A percentile compares a stretch with the other conserved stretches of the same genome.
These are phyloP conservation scores for Naegleria fowleri DNA, from an alignment of 208 protist genomes.

Conservation along the genomic window DNA sequence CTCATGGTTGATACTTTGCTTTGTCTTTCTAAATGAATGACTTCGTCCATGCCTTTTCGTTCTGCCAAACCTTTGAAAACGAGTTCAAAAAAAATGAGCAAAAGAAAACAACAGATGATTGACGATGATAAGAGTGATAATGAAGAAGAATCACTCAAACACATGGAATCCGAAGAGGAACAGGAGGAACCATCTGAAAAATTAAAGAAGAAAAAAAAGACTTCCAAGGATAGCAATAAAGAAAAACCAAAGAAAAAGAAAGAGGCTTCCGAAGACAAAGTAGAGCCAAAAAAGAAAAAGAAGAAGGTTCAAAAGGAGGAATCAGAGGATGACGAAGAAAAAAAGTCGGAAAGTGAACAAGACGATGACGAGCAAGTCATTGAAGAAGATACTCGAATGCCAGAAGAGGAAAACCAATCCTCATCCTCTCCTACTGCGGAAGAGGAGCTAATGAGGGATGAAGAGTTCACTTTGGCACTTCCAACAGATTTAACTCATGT, in stretches of 20 bases:
- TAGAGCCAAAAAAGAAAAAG: not conserved
- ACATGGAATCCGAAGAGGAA: not conserved
- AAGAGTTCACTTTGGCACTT: not conserved
- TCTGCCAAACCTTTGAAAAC: not conserved
- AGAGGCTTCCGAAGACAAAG: not conserved
- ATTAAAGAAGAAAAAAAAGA: not conserved
- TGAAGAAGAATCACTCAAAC: not conserved
- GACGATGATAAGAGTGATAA: not conserved
- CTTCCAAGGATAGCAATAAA: not conserved
- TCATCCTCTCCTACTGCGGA: not conserved
- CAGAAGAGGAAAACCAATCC: not conserved
- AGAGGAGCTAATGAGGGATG: not conserved
- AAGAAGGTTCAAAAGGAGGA: not conserved
- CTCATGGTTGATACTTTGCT: too few relatives aligned
- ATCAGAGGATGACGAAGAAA: not conserved
- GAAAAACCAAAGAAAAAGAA: not conserved
- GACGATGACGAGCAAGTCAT: not conserved
- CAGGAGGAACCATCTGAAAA: not conserved
- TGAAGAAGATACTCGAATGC: not conserved
- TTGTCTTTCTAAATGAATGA: too few relatives aligned
- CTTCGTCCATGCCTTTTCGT: too few relatives aligned
- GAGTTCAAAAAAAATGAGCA: not conserved
- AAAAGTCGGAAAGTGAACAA: not conserved
- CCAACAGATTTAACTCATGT: not conserved
- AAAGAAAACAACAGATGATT: not conserved